These are phyloP conservation scores for Pleodorina starrii DNA, from an alignment of 139 green algal species.

Conservation along the genomic window DNA sequence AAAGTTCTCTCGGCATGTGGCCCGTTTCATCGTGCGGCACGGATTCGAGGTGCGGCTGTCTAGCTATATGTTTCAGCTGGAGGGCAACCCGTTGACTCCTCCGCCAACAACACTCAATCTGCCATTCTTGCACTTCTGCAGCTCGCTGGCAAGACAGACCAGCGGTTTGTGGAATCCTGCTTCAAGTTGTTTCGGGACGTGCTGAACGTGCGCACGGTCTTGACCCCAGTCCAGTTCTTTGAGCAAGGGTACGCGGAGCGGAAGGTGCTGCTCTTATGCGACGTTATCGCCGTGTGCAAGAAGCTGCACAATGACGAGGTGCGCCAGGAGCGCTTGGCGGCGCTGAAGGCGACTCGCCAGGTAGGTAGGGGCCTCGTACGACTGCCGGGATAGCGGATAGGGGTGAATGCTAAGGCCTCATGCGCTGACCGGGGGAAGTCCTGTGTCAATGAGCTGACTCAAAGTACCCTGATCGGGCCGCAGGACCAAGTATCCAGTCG, in stretches of 20 bases:
- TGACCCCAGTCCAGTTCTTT: conserved; percentile 83
- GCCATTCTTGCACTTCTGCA: conserved; percentile 52
- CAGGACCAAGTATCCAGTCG: neutral
- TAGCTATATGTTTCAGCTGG: too few relatives aligned
- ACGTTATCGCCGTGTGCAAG: conserved; percentile 70
- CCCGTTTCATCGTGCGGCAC: conserved; percentile 52
- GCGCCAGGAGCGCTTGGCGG: conserved; percentile 67
- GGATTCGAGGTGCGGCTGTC: conserved; percentile 66
- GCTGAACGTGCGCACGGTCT: conserved; percentile 69
- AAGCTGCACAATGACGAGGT: conserved; percentile 75
- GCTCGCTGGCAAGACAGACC: conserved; percentile 83
- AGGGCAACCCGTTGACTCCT: neutral
- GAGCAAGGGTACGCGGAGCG: conserved; percentile 86
- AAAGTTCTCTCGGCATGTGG: conserved; percentile 74
- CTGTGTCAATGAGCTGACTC: too few relatives aligned
- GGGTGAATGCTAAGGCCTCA: too few relatives aligned
- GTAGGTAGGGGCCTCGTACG: too few relatives aligned
- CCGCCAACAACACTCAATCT: neutral
- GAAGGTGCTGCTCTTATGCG: conserved; percentile 79
- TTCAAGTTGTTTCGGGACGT: conserved; percentile 78
- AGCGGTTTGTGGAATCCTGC: conserved; percentile 76
- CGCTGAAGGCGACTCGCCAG: conserved; percentile 55
- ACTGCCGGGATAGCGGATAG: too few relatives aligned
- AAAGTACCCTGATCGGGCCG: too few relatives aligned
- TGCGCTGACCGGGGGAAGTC: too few relatives aligned